phyloP scores from a whole-genome alignment of 2,329 filamentous ascomycete species.

The Bisporella sp. region DNA sequence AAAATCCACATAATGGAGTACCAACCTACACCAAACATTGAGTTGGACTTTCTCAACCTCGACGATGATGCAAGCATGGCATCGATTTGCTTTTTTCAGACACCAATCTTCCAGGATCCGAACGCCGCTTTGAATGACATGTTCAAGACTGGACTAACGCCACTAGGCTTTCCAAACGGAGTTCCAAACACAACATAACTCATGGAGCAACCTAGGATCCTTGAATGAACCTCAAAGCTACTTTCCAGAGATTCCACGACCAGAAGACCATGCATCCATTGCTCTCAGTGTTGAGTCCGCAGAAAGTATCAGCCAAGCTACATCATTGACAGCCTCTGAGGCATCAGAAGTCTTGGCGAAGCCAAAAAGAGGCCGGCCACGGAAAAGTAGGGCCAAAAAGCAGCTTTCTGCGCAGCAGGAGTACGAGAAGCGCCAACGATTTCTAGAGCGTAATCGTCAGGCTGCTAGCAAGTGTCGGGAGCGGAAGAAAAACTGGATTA shows the following conservation, averaged over 20 bases:
- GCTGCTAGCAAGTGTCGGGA: conserved; percentile 69
- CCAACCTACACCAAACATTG: too few species aligned
- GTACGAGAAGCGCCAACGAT: conserved; percentile 21
- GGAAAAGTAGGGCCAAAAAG: conserved; percentile 5
- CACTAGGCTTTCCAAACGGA: background rate
- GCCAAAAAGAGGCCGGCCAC: background rate
- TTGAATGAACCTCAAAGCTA: background rate
- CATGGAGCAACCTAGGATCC: background rate
- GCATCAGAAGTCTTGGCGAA: background rate
- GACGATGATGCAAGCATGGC: too few species aligned
- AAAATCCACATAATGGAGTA: too few species aligned
- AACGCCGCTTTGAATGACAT: too few species aligned
- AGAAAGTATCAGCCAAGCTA: too few species aligned
- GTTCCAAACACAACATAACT: background rate
- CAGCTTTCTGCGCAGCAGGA: conserved; percentile 1
- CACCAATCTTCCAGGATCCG: too few species aligned
- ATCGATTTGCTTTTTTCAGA: background rate
- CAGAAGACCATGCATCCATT: too few species aligned
- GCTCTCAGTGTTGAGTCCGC: too few species aligned
- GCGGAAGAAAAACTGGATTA: conserved; percentile 47
- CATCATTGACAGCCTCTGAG: background rate
- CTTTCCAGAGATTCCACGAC: background rate
- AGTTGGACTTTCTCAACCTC: too few species aligned
- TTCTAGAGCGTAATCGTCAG: conserved; percentile 63
- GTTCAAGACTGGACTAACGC: background rate